Base-by-base conservation (phyloP, 441 rosid species). In the Hura crepitans region DNA sequence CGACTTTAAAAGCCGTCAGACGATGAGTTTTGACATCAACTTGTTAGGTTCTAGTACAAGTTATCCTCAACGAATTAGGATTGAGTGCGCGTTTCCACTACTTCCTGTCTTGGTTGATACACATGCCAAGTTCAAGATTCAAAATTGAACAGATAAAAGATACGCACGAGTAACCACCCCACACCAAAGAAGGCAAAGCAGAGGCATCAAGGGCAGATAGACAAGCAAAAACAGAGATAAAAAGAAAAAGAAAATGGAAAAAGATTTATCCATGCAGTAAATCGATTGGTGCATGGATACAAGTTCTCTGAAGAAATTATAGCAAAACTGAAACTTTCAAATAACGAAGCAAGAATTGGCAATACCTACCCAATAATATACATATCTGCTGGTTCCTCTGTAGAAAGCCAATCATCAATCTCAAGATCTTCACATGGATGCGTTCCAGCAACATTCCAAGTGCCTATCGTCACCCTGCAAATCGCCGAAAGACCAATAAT, bases 381-480 rank as follows among this genome's bases (percentile, higher is more conserved):
- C 50, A 96, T 83, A 80, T 96, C 99, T n/a, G 97, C 85, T 15
- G 94, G 86, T 31, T 88, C 91, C 58, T 85, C 81, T 6, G 93
- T 82, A 67, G 86, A 84, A 66, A 96, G 96, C 98, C 98, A 96
- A 54, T 90, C 96, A 47, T 91, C 91, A 58, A 91, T 88, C 17
- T 91, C 85, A 55, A 88, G 88, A 85, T 85, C 89, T 49, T 87
- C 91, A 55, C 70, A 7, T 1, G 99, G 99, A 75, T 59, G 61
- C 83, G 79, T 89, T 18, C 99, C 99, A 72, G 97, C 98, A 77
- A 96, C 99, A 75, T 96, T 96, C 99, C 99, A 96, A 54, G 98
- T 88, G 62, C 92, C 89, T 67, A 96, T 73, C 39, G 86, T 85
- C 55, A 93, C 89, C 86, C 99, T 96, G 46, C 62, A 74, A 43